phyloP scores from a whole-genome alignment of 2,329 filamentous ascomycete species.

The Botryotinia calthae region DNA sequence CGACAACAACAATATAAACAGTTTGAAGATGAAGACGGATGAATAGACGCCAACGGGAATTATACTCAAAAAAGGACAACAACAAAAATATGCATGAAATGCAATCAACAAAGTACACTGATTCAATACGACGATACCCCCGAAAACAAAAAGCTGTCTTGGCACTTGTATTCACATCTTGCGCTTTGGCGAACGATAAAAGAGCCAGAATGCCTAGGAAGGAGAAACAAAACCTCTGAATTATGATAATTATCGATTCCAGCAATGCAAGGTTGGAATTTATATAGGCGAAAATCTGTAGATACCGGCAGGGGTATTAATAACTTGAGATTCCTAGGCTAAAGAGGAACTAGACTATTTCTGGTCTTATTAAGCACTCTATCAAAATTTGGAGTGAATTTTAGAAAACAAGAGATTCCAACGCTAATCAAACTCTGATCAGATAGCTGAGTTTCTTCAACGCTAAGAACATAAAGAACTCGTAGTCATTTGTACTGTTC shows the following conservation, averaged over 20 bases:
- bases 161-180: not conserved
- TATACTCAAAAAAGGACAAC: not conserved
- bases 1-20: not conserved
- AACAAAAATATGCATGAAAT: not conserved
- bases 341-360: accelerated
- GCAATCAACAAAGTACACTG: not conserved
- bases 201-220: not conserved
- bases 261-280: not conserved
- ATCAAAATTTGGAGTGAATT: not conserved
- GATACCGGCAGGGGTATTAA: not conserved
- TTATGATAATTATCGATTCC: not conserved
- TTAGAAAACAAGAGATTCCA: not conserved
- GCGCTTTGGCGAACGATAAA: not conserved
- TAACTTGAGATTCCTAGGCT: not conserved
- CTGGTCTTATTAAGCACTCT: not conserved
- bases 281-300: not conserved
- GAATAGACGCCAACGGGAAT: not conserved
- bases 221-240: not conserved
- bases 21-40: not conserved
- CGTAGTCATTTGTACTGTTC: not conserved
- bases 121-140: not conserved
- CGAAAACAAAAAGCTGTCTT: accelerated
- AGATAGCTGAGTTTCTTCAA: not conserved
- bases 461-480: not conserved
- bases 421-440: not conserved